Base-by-base conservation (phyloP, 176 grass and related monocot genomes). In the Olyra latifolia region DNA sequence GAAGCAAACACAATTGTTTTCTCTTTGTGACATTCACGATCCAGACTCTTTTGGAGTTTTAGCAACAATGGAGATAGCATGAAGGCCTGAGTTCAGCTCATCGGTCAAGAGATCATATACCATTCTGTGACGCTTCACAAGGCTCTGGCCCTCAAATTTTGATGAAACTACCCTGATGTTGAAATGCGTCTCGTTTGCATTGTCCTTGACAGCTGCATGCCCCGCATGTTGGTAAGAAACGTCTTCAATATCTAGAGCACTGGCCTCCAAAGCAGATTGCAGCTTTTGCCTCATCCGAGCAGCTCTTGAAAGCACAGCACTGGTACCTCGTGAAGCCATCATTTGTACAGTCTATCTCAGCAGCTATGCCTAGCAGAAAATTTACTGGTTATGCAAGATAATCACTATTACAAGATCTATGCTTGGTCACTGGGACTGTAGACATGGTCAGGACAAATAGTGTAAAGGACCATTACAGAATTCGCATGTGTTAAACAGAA, bases 51-150 rank as follows among this genome's bases (percentile, higher is more conserved):
- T 84, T 7, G 92, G 92, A 32, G 92, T 93, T 92, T 95, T 98
- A 58, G 92, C 96, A 68, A 89, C 90, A 75, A 98, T 95, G 79
- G 90, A 98, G 82, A 98, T 79, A 84, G 92, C 92, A 93, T 98
- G 92, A 54, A 95, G 96, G 27, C 96, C 96, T 40, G 80, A 93
- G 80, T 91, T 95, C 74, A 98, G 83, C 78, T 98, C 96, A 77
- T 95, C 90, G 1, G 69, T 82, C 86, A 98, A 71, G 55, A 98
- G 89, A 86, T 91, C 88, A 84, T 98, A 98, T 14, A 98, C 88
- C 92, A 95, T 91, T 57, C 88, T 80, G 47, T 98, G 96, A 28
- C 92, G 92, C 70, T 95, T 98, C 78, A 98, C 88, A 61, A 95
- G 92, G 78, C 50, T 95, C 74, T 98, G 90, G 9, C 92, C 90